Evolutionary conservation across 2,329 filamentous ascomycete species (phyloP).

Genomic region (Apiospora rasikravindrae): DNA sequence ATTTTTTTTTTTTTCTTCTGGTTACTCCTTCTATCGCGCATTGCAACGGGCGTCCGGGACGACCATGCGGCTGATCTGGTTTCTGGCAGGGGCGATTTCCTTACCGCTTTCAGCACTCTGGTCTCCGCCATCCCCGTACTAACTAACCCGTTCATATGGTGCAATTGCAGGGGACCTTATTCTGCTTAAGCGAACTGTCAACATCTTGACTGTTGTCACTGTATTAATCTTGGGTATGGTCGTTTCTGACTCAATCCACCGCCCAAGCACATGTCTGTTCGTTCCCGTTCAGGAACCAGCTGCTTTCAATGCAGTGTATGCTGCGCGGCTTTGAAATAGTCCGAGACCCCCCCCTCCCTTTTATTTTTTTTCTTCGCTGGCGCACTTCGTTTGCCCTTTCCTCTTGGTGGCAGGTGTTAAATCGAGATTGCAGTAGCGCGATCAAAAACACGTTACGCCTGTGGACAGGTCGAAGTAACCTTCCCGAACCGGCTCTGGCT

Average conservation of each 20-base stretch:
- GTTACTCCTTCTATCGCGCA: background rate
- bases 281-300: background rate
- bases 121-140: background rate
- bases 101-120: slow-evolving; percentile 1
- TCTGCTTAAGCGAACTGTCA: background rate
- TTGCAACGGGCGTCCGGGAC: slow-evolving; percentile 7
- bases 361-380: background rate
- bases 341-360: background rate
- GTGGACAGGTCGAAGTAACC: slow-evolving; percentile 5
- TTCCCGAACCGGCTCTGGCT: background rate
- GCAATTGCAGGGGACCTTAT: background rate
- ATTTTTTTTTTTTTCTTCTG: background rate
- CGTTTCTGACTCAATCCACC: background rate
- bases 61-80: slow-evolving; percentile 5
- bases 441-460: slow-evolving; percentile 2
- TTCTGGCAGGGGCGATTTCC: slow-evolving; percentile 3
- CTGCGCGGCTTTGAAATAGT: background rate
- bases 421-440: slow-evolving; percentile 12
- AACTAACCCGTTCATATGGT: background rate
- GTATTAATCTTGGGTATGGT: background rate
- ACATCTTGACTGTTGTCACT: background rate
- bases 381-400: background rate
- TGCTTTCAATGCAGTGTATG: background rate
- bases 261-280: background rate
- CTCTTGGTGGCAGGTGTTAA: background rate